Evolutionary conservation across 352 stramenopile species (phyloP).

Genomic region (Stramenopiles sp.): DNA sequence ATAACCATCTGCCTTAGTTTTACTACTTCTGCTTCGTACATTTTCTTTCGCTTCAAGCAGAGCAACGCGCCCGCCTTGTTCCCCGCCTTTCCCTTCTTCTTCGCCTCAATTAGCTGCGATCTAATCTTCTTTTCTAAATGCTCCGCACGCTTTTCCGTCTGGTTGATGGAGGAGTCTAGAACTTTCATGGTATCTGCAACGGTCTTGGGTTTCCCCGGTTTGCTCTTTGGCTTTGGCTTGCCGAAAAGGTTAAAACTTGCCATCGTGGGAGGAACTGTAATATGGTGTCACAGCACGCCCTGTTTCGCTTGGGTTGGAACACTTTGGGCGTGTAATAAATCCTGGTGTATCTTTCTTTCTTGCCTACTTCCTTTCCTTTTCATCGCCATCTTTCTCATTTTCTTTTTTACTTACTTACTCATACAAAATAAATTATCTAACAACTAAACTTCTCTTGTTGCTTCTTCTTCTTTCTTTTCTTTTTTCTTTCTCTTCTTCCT

Average conservation of each 20-base stretch:
- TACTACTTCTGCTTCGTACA: slow-evolving; percentile 89
- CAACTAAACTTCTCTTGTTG: no score
- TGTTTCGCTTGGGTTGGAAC: no score
- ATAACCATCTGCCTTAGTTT: slow-evolving; percentile 50
- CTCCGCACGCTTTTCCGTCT: slow-evolving; percentile 38
- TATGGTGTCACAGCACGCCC: no score
- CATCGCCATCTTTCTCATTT: no score
- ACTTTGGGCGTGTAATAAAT: no score
- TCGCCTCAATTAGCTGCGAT: slow-evolving; percentile 69
- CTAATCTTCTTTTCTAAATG: slow-evolving; percentile 92
- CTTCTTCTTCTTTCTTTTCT: no score
- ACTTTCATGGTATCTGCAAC: slow-evolving; percentile 4
- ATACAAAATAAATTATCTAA: no score
- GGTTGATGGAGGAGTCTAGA: not conserved
- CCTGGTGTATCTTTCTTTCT: no score
- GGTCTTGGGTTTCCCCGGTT: slow-evolving; percentile 4
- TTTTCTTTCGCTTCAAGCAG: slow-evolving; percentile 93
- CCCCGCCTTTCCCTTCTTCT: slow-evolving; percentile 81
- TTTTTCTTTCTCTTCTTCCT: no score
- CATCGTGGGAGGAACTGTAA: no score
- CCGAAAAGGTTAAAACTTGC: not conserved
- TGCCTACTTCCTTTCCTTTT: no score
- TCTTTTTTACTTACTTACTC: no score
- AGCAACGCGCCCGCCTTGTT: slow-evolving; percentile 94
- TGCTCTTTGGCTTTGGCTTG: not conserved